Evolutionary conservation across 2,329 filamentous ascomycete genomes (phyloP).

Genomic region (Purpureocillium takamizusanense): DNA sequence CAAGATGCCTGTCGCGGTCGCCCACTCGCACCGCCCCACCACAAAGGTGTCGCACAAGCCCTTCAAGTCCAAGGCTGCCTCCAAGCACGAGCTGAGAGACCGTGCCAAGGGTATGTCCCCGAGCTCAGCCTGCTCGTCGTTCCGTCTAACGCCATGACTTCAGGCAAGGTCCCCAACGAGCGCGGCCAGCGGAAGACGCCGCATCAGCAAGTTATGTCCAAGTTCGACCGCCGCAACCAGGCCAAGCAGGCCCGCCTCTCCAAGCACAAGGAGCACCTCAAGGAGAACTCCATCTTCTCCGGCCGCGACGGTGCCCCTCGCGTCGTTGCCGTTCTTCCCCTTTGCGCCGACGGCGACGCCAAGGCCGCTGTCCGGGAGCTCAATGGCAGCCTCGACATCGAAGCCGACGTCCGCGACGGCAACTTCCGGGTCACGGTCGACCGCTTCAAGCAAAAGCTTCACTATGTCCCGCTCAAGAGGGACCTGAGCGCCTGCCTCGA

Average conservation of each 20-base stretch:
- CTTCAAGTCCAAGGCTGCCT: conserved; percentile 87
- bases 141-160: not conserved
- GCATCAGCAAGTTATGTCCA: conserved; percentile 95
- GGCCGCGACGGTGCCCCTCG: conserved; percentile 80
- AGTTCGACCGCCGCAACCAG: conserved; percentile 90
- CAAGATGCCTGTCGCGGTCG: conserved; percentile 64
- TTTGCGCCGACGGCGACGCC: conserved; percentile 65
- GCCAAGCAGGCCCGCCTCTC: conserved; percentile 79
- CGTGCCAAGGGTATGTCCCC: conserved; percentile 61
- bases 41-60: conserved; percentile 83
- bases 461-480: conserved; percentile 68
- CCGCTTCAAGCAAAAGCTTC: conserved; percentile 88
- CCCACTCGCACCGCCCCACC: conserved; percentile 86
- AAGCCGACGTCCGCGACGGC: conserved; percentile 51
- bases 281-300: conserved; percentile 72
- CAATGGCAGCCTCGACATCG: conserved; percentile 72
- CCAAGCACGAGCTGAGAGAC: conserved; percentile 80
- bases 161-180: conserved; percentile 72
- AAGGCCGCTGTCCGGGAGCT: conserved; percentile 58
- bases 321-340: conserved; percentile 78
- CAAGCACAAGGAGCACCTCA: conserved; percentile 76
- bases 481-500: conserved; percentile 74
- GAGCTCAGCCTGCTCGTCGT: not conserved
- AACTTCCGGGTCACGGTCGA: conserved; percentile 65
- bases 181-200: conserved; percentile 73